Evolutionary conservation across 768 basidiomycete genomes (phyloP).

Genomic region (Dictyophora rubrovolvata): DNA sequence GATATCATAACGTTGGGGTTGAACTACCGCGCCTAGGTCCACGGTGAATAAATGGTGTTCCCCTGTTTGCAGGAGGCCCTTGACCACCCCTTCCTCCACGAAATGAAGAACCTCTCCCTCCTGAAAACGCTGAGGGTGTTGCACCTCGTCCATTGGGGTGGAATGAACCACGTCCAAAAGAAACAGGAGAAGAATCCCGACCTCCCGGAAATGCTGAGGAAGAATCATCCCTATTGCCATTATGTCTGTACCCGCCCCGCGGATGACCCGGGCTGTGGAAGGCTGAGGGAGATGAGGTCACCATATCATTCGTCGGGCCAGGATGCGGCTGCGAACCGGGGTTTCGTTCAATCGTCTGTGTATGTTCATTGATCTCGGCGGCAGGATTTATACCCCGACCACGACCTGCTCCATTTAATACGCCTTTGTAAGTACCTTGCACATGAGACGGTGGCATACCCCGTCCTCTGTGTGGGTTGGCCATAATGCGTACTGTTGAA

Average conservation of each 20-base stretch:
- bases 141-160: background rate
- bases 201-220: background rate
- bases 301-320: slow-evolving; percentile 25
- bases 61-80: background rate
- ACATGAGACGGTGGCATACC: slow-evolving; percentile 30
- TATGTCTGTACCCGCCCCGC: background rate
- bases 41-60: background rate
- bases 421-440: slow-evolving; percentile 13
- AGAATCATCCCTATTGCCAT: background rate
- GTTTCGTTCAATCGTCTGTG: slow-evolving; percentile 7
- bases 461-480: slow-evolving; percentile 48
- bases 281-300: background rate
- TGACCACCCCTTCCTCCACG: background rate
- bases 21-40: background rate
- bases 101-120: background rate
- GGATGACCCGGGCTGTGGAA: slow-evolving; percentile 12
- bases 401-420: background rate
- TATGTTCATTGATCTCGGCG: background rate
- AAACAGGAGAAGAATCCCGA: background rate
- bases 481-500: slow-evolving; percentile 57
- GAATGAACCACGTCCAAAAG: background rate
- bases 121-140: background rate
- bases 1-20: background rate
- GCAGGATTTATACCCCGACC: slow-evolving; percentile 7
- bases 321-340: slow-evolving; percentile 7